Percentiles rank a stretch among this genome's conserved stretches.
Conservation (phyloP, 148 eudicot genomes). For the Spergularia marina region DNA sequence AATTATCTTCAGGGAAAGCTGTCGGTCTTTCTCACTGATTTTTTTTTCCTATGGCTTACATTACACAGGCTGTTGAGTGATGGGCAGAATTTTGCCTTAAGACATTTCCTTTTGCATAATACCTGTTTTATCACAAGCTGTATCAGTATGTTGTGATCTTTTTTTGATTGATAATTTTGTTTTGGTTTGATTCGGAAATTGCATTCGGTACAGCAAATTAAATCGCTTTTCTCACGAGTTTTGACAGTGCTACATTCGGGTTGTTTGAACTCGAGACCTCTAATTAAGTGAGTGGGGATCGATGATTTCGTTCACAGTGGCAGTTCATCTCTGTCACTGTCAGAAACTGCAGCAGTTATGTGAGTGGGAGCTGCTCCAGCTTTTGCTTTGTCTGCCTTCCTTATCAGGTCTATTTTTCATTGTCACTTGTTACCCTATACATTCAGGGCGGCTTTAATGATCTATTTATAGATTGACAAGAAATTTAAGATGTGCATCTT, state of each 20-base stretch:
- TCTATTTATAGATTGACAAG: not conserved
- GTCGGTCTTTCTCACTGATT: constrained; percentile 32
- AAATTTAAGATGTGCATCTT: not conserved
- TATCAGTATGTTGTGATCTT: not conserved
- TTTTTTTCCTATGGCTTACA: not conserved
- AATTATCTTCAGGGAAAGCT: constrained; percentile 33
- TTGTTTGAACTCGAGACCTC: no score
- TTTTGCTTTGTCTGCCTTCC: constrained; percentile 25
- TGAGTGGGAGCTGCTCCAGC: constrained; percentile 23
- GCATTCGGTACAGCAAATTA: no score
- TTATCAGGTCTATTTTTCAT: not conserved
- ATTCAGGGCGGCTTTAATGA: constrained; percentile 11
- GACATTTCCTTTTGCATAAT: not conserved
- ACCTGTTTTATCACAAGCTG: no score
- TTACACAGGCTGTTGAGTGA: constrained; percentile 18
- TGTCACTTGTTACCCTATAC: not conserved
- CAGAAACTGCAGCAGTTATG: constrained; percentile 17
- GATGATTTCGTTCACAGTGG: not conserved
- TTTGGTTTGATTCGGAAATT: no score
- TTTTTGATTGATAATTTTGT: not conserved
- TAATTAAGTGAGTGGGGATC: constrained; percentile 1
- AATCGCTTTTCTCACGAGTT: no score
- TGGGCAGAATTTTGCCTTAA: constrained; percentile 11
- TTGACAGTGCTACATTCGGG: no score
- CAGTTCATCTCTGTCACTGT: not conserved